A percentile compares a stretch with the other conserved stretches of the same genome.
Evolutionary conservation across 108 stramenopile genomes (phyloP).

Genomic region (Skeletonema marinoi): DNA sequence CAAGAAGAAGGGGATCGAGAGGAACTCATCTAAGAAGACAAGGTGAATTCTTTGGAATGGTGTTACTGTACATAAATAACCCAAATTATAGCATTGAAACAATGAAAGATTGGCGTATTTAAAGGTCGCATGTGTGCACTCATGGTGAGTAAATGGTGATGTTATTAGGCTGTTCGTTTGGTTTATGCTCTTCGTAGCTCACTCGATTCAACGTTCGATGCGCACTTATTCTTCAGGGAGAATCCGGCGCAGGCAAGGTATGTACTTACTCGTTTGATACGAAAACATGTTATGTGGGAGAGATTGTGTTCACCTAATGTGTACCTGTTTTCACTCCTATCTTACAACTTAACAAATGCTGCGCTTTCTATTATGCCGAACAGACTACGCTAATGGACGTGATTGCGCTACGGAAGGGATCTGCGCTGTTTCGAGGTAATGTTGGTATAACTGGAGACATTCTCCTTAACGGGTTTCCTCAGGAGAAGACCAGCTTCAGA

Average conservation of each 20-base stretch:
- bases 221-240: slow-evolving; percentile 7
- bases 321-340: too few relatives aligned
- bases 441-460: slow-evolving; percentile 62
- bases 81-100: too few relatives aligned
- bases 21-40: too few relatives aligned
- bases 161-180: neutral
- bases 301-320: too few relatives aligned
- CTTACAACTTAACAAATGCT: too few relatives aligned
- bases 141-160: neutral
- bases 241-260: slow-evolving; percentile 37
- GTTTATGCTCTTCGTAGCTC: neutral
- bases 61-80: too few relatives aligned
- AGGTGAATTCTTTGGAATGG: too few relatives aligned
- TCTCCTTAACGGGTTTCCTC: slow-evolving; percentile 52
- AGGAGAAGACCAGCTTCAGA: slow-evolving; percentile 50
- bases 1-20: too few relatives aligned
- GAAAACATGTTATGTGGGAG: too few relatives aligned
- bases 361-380: neutral
- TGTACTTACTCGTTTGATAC: neutral
- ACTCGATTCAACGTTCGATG: neutral
- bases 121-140: neutral
- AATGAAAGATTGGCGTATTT: too few relatives aligned
- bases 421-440: neutral
- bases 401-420: slow-evolving; percentile 55
- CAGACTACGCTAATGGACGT: slow-evolving; percentile 54